Conservation (phyloP, 345 rosid species). For the Sonneratia alba region DNA sequence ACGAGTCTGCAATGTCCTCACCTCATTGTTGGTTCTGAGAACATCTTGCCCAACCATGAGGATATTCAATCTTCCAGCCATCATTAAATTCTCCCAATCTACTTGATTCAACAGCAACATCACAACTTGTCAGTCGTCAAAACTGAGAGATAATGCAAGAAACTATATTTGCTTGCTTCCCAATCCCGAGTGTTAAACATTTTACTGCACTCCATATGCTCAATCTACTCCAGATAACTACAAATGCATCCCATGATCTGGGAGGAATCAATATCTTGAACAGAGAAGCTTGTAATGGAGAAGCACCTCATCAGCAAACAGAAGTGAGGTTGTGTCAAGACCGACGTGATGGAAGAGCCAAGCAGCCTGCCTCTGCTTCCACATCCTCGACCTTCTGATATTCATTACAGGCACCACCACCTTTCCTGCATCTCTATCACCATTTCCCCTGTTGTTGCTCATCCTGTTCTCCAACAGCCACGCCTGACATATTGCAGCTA, state of each 20-base stretch:
- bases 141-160: neutral
- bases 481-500: constrained; percentile 54
- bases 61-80: constrained; percentile 39
- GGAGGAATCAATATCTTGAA: neutral
- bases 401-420: constrained; percentile 50
- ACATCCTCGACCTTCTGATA: constrained; percentile 41
- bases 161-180: neutral
- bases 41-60: constrained; percentile 51
- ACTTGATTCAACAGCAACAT: constrained; percentile 22
- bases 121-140: neutral
- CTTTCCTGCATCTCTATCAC: constrained; percentile 7
- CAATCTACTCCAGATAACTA: neutral
- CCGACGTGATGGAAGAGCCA: constrained; percentile 59
- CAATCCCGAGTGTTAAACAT: neutral
- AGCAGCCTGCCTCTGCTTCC: constrained; percentile 50
- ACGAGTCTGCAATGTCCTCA: constrained; percentile 11
- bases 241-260: neutral
- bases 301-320: constrained; percentile 57
- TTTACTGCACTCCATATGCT: neutral
- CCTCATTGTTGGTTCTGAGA: constrained; percentile 36
- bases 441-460: constrained; percentile 25
- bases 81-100: constrained; percentile 53
- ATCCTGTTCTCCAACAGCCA: constrained; percentile 40
- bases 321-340: constrained; percentile 40
- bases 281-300: neutral